Evolutionary conservation across 1,284 basidiomycete genomes (phyloP).

Genomic region (Inonotus hispidus): DNA sequence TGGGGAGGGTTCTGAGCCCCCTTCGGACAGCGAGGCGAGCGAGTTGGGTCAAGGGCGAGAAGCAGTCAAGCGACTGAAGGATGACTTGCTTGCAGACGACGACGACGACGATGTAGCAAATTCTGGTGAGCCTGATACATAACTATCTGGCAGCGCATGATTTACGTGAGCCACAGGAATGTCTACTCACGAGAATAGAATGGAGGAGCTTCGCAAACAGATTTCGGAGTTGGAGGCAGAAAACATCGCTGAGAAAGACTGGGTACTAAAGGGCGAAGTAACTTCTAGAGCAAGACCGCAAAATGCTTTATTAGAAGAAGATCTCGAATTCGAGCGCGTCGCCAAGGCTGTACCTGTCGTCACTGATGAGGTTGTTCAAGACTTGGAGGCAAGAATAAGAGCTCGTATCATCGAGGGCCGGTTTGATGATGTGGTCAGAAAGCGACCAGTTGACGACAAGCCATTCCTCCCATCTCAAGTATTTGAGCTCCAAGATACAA

Average conservation of each 20-base stretch:
- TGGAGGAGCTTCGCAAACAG: slow-evolving; percentile 55
- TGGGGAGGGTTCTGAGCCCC: slow-evolving; percentile 20
- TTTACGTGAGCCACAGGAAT: slow-evolving; percentile 26
- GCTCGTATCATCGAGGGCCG: slow-evolving; percentile 79
- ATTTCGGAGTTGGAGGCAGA: slow-evolving; percentile 67
- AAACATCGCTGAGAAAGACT: slow-evolving; percentile 72
- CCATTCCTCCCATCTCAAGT: slow-evolving; percentile 88
- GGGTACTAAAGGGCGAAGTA: slow-evolving; percentile 93
- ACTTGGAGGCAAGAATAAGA: slow-evolving; percentile 90
- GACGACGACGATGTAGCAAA: slow-evolving; percentile 33
- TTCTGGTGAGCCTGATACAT: slow-evolving; percentile 31
- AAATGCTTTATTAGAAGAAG: slow-evolving; percentile 90
- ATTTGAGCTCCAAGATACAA: slow-evolving; percentile 86
- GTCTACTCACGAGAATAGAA: slow-evolving; percentile 61
- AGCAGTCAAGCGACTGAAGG: slow-evolving; percentile 55
- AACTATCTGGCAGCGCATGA: not conserved
- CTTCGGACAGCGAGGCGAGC: slow-evolving; percentile 20
- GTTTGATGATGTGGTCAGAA: slow-evolving; percentile 90
- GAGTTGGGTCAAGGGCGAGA: slow-evolving; percentile 28
- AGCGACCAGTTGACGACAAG: slow-evolving; percentile 73
- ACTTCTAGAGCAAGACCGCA: slow-evolving; percentile 78
- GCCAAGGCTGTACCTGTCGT: slow-evolving; percentile 85
- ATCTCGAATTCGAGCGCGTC: slow-evolving; percentile 91
- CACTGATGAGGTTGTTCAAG: slow-evolving; percentile 83
- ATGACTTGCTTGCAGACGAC: slow-evolving; percentile 65